Conservation (phyloP, 2,329 filamentous ascomycete species). For the Fusarium tuaranense region DNA sequence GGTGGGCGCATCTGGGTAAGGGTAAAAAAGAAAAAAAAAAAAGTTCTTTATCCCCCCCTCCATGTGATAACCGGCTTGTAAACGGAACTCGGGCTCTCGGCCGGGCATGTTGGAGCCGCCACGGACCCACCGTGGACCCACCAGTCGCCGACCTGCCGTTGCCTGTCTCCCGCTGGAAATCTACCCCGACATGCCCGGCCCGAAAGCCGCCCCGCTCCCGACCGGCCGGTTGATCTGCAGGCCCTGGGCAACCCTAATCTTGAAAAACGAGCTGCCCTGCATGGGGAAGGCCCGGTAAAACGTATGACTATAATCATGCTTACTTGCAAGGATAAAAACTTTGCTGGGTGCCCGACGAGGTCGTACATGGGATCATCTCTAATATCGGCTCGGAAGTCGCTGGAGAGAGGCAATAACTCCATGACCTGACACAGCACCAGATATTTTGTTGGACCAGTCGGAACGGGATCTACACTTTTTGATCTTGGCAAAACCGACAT, state of each 20-base stretch:
- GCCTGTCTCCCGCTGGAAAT: constrained; percentile 6
- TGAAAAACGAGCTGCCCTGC: neutral
- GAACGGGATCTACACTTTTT: neutral
- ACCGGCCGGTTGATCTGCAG: constrained; percentile 11
- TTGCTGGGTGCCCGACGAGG: neutral
- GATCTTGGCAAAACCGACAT: neutral
- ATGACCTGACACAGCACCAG: neutral
- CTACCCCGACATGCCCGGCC: constrained; percentile 17
- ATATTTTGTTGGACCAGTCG: neutral
- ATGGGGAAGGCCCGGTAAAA: constrained; percentile 1
- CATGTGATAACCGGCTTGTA: neutral
- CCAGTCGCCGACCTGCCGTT: constrained; percentile 19
- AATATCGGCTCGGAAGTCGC: constrained; percentile 1
- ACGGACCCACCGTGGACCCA: constrained; percentile 7
- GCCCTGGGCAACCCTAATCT: constrained; percentile 4
- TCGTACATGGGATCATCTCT: neutral
- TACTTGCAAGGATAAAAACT: constrained; percentile 5
- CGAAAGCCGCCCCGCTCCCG: constrained; percentile 36
- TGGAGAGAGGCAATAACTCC: neutral
- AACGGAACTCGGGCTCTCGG: constrained; percentile 22
- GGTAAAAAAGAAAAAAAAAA: neutral
- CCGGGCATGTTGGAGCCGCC: constrained; percentile 14
- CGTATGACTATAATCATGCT: constrained; percentile 6
- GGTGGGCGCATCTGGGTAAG: constrained; percentile 8
- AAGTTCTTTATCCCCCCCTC: neutral